Percentiles rank a stretch among this genome's conserved stretches.
phyloP scores from a whole-genome alignment of 352 stramenopile species.

The Pythium utonaiense region DNA sequence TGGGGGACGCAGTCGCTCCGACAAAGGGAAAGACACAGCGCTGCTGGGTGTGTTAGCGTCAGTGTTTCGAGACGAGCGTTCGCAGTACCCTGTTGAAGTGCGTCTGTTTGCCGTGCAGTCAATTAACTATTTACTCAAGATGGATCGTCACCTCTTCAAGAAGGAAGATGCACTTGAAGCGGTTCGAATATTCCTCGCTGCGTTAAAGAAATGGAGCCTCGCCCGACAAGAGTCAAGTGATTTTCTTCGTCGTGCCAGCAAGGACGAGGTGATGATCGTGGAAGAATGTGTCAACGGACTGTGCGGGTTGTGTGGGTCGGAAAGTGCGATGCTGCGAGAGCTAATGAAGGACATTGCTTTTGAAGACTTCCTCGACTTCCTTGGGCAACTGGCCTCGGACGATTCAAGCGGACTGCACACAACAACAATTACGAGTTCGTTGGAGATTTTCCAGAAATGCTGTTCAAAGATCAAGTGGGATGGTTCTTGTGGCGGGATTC shows the following conservation, averaged over 20 bases:
- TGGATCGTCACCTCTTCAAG: slow-evolving; percentile 64
- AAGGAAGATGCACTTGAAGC: slow-evolving; percentile 43
- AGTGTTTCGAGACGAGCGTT: slow-evolving; percentile 44
- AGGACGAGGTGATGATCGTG: slow-evolving; percentile 63
- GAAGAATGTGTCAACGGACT: slow-evolving; percentile 78
- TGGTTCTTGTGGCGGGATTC: neutral
- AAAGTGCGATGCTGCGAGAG: slow-evolving; percentile 52
- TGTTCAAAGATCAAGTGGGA: slow-evolving; percentile 67
- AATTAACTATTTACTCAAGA: slow-evolving; percentile 85
- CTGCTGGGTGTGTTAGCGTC: slow-evolving; percentile 45
- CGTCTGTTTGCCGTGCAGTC: slow-evolving; percentile 69
- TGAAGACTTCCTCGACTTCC: slow-evolving; percentile 51
- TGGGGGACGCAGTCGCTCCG: slow-evolving; percentile 20
- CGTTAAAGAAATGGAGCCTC: slow-evolving; percentile 38
- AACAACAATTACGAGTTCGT: slow-evolving; percentile 56
- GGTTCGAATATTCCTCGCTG: slow-evolving; percentile 49
- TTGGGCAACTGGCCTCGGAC: slow-evolving; percentile 33
- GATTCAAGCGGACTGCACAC: slow-evolving; percentile 41
- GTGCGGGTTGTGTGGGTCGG: slow-evolving; percentile 55
- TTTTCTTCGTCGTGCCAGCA: neutral
- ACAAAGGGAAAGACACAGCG: slow-evolving; percentile 55
- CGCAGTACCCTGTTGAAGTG: slow-evolving; percentile 39
- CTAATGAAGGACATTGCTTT: slow-evolving; percentile 38
- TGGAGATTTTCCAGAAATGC: slow-evolving; percentile 72
- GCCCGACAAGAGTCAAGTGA: neutral